Base-by-base conservation (phyloP, 805 yeast species). In the Myxozyma nipponensis region DNA sequence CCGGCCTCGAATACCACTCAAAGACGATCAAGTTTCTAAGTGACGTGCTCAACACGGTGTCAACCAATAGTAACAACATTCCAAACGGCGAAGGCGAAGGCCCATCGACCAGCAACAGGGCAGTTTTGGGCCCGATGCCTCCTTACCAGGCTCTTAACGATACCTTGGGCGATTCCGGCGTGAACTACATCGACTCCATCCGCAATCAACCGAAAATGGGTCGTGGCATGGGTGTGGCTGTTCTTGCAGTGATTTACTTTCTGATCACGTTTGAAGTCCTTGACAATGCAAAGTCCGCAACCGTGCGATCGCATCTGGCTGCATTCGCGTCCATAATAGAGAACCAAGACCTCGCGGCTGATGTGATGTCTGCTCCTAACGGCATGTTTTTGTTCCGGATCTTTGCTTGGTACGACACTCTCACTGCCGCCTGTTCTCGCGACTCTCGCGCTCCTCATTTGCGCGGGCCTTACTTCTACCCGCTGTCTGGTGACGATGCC, bases 371-470 rank as follows among this genome's bases (percentile, higher is more conserved):
- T 1, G 51, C 57, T 3, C 48, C 55, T 3, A 53, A 53, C 28
- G 57, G 57, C 42, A 53, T 46, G 51, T 49, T 47, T 22, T 42
- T 53, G n/a, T 53, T 49, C 26, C 45, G 54, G 23, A 41, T 53
- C 3, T 53, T 53, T 39, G 57, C 57, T 7, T 53, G 57, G 57
- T 53, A 53, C 44, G 57, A 53, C 35, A 53, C 46, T 25, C 38
- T 53, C 17, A 36, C 41, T 10, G 49, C 57, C 3, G 57, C 57
- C 10, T 46, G 51, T 17, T 42, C 57, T 17, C 50, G 46, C 39
- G 57, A 53, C 35, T 46, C 46, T 39, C 54, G 57, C 5, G 52
- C 52, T 10, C 55, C 52, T 25, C 44, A 40, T 30, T 46, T 53
- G 18, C 39, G 56, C 3, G 57, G 57, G 13, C 44, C 49, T 6